A percentile compares a stretch with the other conserved stretches of the same genome.
Conservation (phyloP, 495 filamentous ascomycete species). For the Elasticomyces elasticus region DNA sequence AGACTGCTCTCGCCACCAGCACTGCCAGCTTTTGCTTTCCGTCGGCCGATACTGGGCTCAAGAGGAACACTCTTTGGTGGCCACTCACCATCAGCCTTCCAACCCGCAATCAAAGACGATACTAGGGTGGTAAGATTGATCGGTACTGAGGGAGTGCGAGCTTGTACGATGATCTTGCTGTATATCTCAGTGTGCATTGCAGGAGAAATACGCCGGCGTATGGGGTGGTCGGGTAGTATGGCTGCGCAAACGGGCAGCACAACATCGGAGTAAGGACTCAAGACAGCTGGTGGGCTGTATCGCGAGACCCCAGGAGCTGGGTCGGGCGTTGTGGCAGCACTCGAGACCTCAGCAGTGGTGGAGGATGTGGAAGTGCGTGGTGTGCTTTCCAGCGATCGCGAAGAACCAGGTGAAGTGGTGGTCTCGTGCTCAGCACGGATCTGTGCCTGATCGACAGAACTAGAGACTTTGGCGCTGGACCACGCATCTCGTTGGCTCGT, state of each 20-base stretch:
- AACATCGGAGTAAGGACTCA: conserved; percentile 17
- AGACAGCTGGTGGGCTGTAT: conserved; percentile 38
- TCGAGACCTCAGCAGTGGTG: not conserved
- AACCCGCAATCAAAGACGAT: conserved; percentile 75
- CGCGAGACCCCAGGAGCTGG: not conserved
- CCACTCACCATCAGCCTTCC: conserved; percentile 93
- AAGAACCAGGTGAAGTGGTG: not conserved
- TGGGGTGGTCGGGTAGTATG: conserved; percentile 55
- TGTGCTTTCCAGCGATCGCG: conserved; percentile 2
- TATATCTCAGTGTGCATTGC: conserved; percentile 73
- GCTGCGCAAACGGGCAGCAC: conserved; percentile 42
- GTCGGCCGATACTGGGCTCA: conserved; percentile 25
- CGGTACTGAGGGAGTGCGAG: conserved; percentile 68
- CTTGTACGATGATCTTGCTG: conserved; percentile 70
- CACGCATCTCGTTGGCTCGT: conserved; percentile 68
- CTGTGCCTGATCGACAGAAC: not conserved
- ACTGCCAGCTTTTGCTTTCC: conserved; percentile 4
- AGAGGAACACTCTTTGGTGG: conserved; percentile 51
- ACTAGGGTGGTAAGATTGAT: conserved; percentile 77
- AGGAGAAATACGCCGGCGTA: conserved; percentile 63
- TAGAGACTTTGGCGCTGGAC: conserved; percentile 53
- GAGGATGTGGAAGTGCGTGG: conserved; percentile 14
- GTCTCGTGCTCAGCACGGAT: not conserved
- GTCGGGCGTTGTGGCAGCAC: conserved; percentile 11
- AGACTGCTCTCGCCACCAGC: not conserved